Conservation (phyloP, 2,329 filamentous ascomycete genomes). For the Leptographium wingfieldii region DNA sequence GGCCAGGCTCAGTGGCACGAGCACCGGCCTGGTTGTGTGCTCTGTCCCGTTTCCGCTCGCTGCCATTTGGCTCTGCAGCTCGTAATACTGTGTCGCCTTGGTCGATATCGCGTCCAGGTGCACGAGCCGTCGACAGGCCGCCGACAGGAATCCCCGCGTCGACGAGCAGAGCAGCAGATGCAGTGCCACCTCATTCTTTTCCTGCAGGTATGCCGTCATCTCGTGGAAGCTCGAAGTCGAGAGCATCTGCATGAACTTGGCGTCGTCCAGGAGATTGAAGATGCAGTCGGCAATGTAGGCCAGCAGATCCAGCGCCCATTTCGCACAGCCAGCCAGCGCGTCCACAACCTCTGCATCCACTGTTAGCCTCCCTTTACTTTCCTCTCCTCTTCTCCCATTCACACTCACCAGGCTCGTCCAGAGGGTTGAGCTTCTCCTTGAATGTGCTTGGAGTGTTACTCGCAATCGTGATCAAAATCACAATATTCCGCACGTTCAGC, state of each 20-base stretch:
- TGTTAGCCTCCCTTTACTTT: background rate
- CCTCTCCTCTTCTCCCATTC: too few species aligned
- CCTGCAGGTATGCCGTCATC: slow-evolving; percentile 37
- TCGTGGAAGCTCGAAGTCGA: slow-evolving; percentile 32
- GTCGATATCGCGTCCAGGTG: slow-evolving; percentile 40
- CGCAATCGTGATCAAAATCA: slow-evolving; percentile 52
- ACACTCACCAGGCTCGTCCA: slow-evolving; percentile 49
- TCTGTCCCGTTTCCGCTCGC: background rate
- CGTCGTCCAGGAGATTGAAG: slow-evolving; percentile 41
- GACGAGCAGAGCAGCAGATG: slow-evolving; percentile 61
- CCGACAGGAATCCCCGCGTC: slow-evolving; percentile 58
- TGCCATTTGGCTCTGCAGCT: slow-evolving; percentile 20
- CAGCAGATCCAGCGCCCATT: slow-evolving; percentile 65
- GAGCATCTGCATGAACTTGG: slow-evolving; percentile 38
- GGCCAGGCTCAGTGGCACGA: slow-evolving; percentile 37
- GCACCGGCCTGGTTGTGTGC: slow-evolving; percentile 19
- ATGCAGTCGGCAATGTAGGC: slow-evolving; percentile 49
- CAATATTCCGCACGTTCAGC: slow-evolving; percentile 61
- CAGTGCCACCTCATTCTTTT: slow-evolving; percentile 43
- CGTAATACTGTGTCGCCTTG: slow-evolving; percentile 38
- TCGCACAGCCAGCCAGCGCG: slow-evolving; percentile 59
- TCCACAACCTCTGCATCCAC: slow-evolving; percentile 50
- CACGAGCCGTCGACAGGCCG: slow-evolving; percentile 51
- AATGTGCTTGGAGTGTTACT: slow-evolving; percentile 41
- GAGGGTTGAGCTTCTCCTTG: slow-evolving; percentile 42